Percentiles rank a stretch among this genome's conserved stretches.
Conservation (phyloP, 208 protist species). For the Wallacemonas collosoma region DNA sequence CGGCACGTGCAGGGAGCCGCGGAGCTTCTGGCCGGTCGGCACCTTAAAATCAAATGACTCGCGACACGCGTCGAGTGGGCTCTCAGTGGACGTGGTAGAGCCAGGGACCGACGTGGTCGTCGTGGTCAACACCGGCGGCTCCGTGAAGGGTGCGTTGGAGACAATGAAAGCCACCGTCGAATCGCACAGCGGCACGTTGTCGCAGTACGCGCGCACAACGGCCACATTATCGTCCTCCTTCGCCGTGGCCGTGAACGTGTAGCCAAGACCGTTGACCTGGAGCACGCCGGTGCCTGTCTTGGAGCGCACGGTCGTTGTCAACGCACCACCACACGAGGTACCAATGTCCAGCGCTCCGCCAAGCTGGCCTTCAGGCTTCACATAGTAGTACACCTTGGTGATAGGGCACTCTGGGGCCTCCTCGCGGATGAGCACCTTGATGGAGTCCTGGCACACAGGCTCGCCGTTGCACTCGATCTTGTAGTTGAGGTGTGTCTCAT, state of each 20-base stretch:
- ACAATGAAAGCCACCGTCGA: conserved; percentile 44
- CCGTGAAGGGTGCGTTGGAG: conserved; percentile 24
- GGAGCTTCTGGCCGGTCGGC: conserved; percentile 42
- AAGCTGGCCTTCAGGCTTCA: conserved; percentile 20
- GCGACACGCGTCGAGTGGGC: conserved; percentile 27
- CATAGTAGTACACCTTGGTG: conserved; percentile 17
- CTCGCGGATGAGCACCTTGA: conserved; percentile 30
- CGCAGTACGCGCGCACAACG: conserved; percentile 45
- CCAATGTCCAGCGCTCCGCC: conserved; percentile 15
- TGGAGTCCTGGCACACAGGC: conserved; percentile 36
- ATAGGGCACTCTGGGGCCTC: conserved; percentile 22
- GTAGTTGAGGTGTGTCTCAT: conserved; percentile 21
- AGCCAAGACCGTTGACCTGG: conserved; percentile 27
- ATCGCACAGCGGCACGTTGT: conserved; percentile 46
- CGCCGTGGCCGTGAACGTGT: conserved; percentile 44
- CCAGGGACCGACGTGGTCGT: conserved; percentile 16
- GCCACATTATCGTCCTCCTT: conserved; percentile 43
- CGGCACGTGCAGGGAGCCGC: conserved; percentile 40
- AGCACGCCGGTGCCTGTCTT: conserved; percentile 15
- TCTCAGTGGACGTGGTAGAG: not conserved
- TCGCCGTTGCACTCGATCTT: conserved; percentile 24
- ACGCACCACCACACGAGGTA: conserved; percentile 16
- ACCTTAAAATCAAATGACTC: conserved; percentile 50
- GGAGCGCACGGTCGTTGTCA: conserved; percentile 15
- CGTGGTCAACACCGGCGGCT: conserved; percentile 12